Evolutionary conservation across 257 asterid genomes (phyloP).

Genomic region (Solanum boliviense): DNA sequence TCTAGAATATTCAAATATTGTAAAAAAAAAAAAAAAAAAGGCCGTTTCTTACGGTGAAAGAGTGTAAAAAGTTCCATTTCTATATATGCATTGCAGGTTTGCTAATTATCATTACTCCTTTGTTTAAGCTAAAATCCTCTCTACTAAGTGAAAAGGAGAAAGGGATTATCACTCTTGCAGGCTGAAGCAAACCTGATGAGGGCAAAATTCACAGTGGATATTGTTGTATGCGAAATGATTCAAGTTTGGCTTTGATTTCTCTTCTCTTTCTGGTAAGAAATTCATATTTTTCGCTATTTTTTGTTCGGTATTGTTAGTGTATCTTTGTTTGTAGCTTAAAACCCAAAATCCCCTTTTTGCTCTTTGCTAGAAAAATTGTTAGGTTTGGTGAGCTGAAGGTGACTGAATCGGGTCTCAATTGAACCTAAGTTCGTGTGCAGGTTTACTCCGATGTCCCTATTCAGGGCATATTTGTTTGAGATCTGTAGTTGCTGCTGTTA

Average conservation of each 20-base stretch:
- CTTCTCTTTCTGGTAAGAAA: constrained; percentile 2
- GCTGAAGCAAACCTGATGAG: background rate
- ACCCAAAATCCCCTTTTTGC: background rate
- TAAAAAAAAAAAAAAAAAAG: background rate
- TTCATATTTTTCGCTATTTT: background rate
- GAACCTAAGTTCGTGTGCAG: background rate
- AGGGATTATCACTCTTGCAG: background rate
- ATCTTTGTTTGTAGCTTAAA: background rate
- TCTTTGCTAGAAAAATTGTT: background rate
- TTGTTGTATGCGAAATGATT: background rate
- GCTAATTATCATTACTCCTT: background rate
- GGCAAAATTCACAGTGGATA: background rate
- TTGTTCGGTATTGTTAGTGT: background rate
- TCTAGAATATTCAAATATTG: background rate
- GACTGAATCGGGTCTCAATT: background rate
- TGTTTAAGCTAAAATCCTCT: background rate
- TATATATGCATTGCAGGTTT: background rate
- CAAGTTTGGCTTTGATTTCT: background rate
- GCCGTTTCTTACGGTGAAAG: background rate
- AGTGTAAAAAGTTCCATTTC: background rate
- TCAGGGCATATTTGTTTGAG: background rate
- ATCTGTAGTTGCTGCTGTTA: background rate
- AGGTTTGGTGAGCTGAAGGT: background rate
- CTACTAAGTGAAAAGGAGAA: background rate
- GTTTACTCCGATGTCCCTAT: background rate